Percentiles rank a stretch among this genome's conserved stretches.
Conservation (phyloP, 2,329 filamentous ascomycete genomes). For the Ceratocystis ficicola region DNA sequence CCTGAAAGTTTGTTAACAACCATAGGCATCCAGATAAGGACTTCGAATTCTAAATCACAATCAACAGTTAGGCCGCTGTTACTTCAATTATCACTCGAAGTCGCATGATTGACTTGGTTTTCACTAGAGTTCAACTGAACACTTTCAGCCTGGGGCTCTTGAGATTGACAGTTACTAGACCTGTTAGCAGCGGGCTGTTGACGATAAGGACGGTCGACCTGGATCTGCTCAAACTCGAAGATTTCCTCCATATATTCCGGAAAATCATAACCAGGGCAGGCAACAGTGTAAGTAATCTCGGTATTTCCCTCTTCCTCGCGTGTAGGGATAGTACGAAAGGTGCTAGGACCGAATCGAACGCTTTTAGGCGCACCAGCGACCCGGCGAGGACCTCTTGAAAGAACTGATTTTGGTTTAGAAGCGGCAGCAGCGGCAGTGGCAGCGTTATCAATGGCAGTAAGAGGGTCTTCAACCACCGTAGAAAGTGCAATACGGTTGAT, state of each 20-base stretch:
- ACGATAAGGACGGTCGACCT: not conserved
- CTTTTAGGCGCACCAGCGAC: not conserved
- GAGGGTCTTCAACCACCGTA: not conserved
- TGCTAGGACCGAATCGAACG: not conserved
- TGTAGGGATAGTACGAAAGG: not conserved
- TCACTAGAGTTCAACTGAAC: no score
- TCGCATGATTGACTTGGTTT: no score
- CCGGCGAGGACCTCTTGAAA: not conserved
- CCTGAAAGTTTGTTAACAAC: no score
- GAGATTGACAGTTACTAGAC: no score
- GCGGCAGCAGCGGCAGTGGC: not conserved
- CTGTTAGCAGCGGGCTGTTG: not conserved
- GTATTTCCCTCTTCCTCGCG: not conserved
- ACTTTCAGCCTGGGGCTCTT: no score
- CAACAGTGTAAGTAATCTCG: not conserved
- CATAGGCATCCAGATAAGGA: no score
- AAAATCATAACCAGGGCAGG: not conserved
- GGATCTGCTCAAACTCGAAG: not conserved
- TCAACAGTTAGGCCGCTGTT: no score
- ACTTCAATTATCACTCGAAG: no score
- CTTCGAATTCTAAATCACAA: no score
- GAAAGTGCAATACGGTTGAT: not conserved
- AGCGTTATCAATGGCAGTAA: not conserved
- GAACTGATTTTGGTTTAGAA: not conserved
- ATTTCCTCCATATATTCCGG: not conserved